Base-by-base conservation (phyloP, 345 rosid genomes). In the Noccaea caerulescens region DNA sequence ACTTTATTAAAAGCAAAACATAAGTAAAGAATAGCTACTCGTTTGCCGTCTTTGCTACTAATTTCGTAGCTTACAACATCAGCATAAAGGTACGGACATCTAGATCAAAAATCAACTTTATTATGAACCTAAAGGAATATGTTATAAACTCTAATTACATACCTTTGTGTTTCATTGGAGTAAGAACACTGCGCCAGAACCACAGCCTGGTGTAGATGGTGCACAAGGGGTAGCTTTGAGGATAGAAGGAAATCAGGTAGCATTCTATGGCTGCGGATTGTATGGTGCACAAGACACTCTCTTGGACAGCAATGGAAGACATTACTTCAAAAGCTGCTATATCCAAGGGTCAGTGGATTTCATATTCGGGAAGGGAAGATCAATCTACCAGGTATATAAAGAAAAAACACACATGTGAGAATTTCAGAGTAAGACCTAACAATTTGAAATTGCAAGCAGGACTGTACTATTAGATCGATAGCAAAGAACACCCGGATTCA, bases 221-320 rank as follows among this genome's bases (percentile, higher is more conserved):
- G 86, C 75, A 6, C 92, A 89, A 68, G 96, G 87, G 20, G 81
- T 89, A 56, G 90, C 92, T 7, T 70, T 85, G 4, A 79, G 85
- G 72, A 74, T 89, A 18, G 79, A 76, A 4, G 88, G 87, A 3
- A 90, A 89, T 47, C 83, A 82, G 68, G 85, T 87, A 10, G 88
- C 90, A 0, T 85, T 89, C 68, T 85, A 81, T n/a, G 75, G 82
- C 0, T 89, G 90, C 60, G 92, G 96, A 20, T 85, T 89, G 47
- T 87, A 72, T 58, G 87, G 96, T 60, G 84, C 86, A 1, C 95
- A 89, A 84, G 95, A 89, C 78, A 88, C 95, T 0, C 95, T 88
- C 51, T 75, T 71, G 58, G 96, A 87, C 27, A 84, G 80, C 44
- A 51, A 37, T 3, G 96, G 96, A 3, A 80, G 83, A 45, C 92